Base-by-base conservation (phyloP, 192 early-diverging fungal genomes). In the Linnemannia hyalina region DNA sequence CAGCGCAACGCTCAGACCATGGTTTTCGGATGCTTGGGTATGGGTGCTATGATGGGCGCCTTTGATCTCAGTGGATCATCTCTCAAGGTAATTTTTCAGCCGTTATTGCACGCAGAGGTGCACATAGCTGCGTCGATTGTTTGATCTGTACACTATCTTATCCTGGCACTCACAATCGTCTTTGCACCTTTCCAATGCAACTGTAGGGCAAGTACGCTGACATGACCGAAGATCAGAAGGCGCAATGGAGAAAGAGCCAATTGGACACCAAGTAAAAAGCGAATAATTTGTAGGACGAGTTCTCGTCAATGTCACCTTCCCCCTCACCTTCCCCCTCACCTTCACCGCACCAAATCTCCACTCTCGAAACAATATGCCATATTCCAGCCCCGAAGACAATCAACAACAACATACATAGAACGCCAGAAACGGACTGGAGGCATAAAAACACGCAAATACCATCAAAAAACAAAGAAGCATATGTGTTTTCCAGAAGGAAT, bases 31-130 rank as follows among this genome's bases (percentile, higher is more conserved):
- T 94, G 93, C 80, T 85, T 91, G 57, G 91, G 91, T 82, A 89
- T 95, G 87, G 94, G 93, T 15, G 89, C 89, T 13, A 88, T 92
- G 70, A 94, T 95, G 93, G 92, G 89, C 73, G 91, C 90, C 36
- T 94, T 93, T 85, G 93, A 95, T 78, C 89, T 92, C 68, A 89
- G 91, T 55, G 93, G 95, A 74, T 90, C 88, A 18, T 83, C 88
- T 26, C 77, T 92, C 77, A 92, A 92, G 91, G 84, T 86, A 86
- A 81, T 4, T 29, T 52, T 36, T 29, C 65, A n/a, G 3, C 40
- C 55, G 35, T 38, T 22, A 23, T 44, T 38, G 23, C 36, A 74
- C 23, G 26, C 8, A 63, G 20, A 23, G 22, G 11, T 46, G 38
- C 13, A 13, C 22, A 44, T n/a, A 3, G 23, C 6, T 0, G 20